Evolutionary conservation across 768 basidiomycete species (phyloP), one percentile per base, ranked within the genome.

Genomic region (Collybia nuda): DNA sequence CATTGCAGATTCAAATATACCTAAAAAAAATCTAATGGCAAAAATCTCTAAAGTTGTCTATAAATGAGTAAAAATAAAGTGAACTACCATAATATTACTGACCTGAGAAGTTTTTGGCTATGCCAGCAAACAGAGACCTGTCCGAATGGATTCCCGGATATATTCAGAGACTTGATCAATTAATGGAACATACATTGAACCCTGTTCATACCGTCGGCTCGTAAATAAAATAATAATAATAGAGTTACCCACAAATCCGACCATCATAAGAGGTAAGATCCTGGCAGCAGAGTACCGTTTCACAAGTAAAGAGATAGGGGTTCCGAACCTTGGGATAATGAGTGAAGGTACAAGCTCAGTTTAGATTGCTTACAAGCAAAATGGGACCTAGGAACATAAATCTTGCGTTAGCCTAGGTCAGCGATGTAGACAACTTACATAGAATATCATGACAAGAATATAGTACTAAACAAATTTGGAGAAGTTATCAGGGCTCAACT

Each of bases 1-100:
- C 72, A 79, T 76, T 2, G 77, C 70, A 11, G 74, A 71, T 61
- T 79, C 78, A 50, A 77, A 78, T 9, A 78, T 71, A 23, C 76
- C 78, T n/a, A 80, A 57, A 54, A 79, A 75, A 50, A 74, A 75
- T 23, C 78, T 70, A 35, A 78, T 75, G 14, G 76, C 70, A 50
- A 79, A 74, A 24, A 79, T 72, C 55, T 78, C 71, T 70, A 45
- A 32, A 24, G 42, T 38, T 21, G 5, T 15, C 11, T 43, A n/a
- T 45, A 19, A 29, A 40, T 6, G 44, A 42, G 9, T 46, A 40
- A 17, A 9, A 28, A 17, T 19, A 38, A 29, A 14, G 35, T 22
- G 36, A 24, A 44, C 19, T 38, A 14, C 15, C 8, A 24, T 3
- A 18, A 23, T 6, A 9, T 6, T 7, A 53, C 63, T 54, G 38